Evolutionary conservation across 2,329 filamentous ascomycete genomes (phyloP), one percentile per base, ranked within the genome.

Genomic region (Macroventuria anomochaeta): DNA sequence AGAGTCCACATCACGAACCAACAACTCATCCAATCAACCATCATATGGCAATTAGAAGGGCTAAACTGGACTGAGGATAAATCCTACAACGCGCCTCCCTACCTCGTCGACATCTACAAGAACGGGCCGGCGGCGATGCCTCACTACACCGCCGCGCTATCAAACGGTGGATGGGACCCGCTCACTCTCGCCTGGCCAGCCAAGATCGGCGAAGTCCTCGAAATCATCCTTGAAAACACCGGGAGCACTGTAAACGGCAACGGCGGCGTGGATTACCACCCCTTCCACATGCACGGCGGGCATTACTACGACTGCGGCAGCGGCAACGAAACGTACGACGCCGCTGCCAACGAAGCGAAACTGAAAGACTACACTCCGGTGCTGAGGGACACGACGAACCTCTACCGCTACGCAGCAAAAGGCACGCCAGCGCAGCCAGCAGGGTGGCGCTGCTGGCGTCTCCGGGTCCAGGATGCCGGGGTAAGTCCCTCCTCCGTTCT

Each of bases 391-490:
- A 81, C 78, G 0, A 85, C 83, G 1, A 79, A 84, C 58, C 72
- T 88, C 3, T 85, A 85, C 58, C 71, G 81, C 2, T 88, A 87
- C 58, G 70, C 68, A 0, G 58, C 70, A 3, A 75, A 75, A 20
- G 79, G 77, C 0, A 58, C 58, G 2, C 67, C 77, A 0, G 71
- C 78, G 3, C 65, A 74, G 5, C 77, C 76, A 2, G 75, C 78
- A 0, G 84, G 85, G 0, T 88, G 85, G 85, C 75, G 85, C 17
- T 85, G 79, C 0, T 88, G 85, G 85, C 75, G 85, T 8, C 69
- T 87, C 1, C 74, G 82, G 3, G 80, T 86, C 2, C 31, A 53
- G 20, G 37, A 53, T 15, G 36, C 51, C 2, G 48, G 51, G 15
- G 41, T 44, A 17, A 59, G 18, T n/a, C n/a, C n/a, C n/a, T n/a